These are phyloP conservation scores for Candida pseudoglaebosa DNA, from an alignment of 805 yeast species.

Conservation along the genomic window DNA sequence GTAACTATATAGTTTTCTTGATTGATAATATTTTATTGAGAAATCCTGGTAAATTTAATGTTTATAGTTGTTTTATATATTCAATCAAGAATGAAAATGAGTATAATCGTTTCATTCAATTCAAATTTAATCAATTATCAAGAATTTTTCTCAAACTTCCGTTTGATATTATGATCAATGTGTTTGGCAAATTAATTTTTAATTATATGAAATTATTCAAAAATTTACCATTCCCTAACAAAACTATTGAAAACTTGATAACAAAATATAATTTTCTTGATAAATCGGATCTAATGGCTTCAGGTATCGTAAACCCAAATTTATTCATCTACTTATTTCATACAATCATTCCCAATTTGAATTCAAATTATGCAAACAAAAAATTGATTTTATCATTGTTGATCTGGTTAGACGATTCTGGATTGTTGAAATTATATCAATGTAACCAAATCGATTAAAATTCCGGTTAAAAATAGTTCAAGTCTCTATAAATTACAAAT, in stretches of 20 bases:
- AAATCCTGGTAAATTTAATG: not conserved
- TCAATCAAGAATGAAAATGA: not conserved
- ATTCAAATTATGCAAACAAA: not conserved
- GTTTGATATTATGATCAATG: not conserved
- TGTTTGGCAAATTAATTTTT: conserved; percentile 1
- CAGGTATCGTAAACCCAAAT: not conserved
- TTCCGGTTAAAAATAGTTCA: too few species aligned
- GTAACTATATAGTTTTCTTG: not conserved
- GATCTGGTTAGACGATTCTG: conserved; percentile 13
- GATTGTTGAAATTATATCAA: conserved; percentile 8
- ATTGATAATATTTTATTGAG: not conserved
- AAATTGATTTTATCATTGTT: conserved; percentile 15
- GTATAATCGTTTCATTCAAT: not conserved
- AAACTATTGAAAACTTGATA: not conserved
- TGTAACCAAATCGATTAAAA: too few species aligned
- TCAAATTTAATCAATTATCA: conserved; percentile 1
- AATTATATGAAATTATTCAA: not conserved
- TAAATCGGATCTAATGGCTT: not conserved
- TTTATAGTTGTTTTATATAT: not conserved
- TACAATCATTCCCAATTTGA: not conserved
- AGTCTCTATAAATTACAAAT: too few species aligned
- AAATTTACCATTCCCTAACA: not conserved
- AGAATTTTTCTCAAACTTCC: not conserved
- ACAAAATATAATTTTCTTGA: not conserved
- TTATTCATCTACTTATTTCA: not conserved